Base-by-base conservation (phyloP, 2,329 filamentous ascomycete species). In the Claviceps maximensis region DNA sequence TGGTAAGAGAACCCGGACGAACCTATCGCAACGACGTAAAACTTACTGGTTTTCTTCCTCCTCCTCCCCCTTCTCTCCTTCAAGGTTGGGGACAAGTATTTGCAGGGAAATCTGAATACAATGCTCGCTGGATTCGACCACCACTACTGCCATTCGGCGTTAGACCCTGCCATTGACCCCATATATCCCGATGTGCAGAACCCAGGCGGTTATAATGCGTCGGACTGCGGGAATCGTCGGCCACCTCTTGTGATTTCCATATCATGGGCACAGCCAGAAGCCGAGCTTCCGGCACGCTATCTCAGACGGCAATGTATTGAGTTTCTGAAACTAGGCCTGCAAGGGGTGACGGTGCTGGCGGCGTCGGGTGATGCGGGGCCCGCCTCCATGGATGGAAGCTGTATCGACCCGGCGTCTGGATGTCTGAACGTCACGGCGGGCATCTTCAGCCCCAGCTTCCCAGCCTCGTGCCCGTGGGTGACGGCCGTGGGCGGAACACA, bases 281-380 rank as follows among this genome's bases (percentile, higher is more conserved):
- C 29, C 21, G 44, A 47, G 15, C 41, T 46, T 6, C 50, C 42
- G 7, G 23, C 31, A 4, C 19, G 23, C 12, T 51, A 47, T 19
- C 6, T 10, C 0, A 25, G 1, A 3, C n/a, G 50, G 13, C 29
- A 51, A 17, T 38, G 50, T 33, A 2, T 19, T 13, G 50, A 40
- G 29, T 51, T 51, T 13, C 27, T 51, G 15, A 51, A 84, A 55
- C 75, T 88, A 5, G 83, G 81, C 25, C 74, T 78, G 1, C 77
- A 83, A 12, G 84, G 84, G 27, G 78, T 86, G 17, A 79, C 81
- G 0, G 71, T 87, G 15, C 70, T 88, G 53, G 80, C 82, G 57
- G 74, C 77, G n/a, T 77, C 76, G 13, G 84, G 84, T 3, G 83
- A 88, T 58, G 48, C 57, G 1, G 71, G 71, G 1, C 61, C 69